Percentiles rank a stretch among this genome's conserved stretches.
These are phyloP conservation scores for Trichoderma virens DNA, from an alignment of 495 filamentous ascomycete genomes.

Conservation along the genomic window DNA sequence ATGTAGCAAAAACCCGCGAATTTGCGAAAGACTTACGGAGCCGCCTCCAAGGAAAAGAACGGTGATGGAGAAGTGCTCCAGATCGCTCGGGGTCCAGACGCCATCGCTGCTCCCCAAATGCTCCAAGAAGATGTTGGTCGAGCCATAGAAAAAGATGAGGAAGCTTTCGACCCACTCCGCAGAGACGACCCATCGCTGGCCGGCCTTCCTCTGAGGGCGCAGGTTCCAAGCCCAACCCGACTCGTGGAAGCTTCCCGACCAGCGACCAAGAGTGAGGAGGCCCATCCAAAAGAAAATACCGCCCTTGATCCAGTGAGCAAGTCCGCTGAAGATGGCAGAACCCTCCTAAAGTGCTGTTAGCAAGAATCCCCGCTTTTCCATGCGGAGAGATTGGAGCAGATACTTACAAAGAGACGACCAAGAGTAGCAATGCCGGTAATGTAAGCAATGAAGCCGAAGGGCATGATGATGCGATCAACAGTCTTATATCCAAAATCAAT, in stretches of 20 bases:
- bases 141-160: conserved; percentile 82
- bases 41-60: conserved; percentile 93
- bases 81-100: conserved; percentile 66
- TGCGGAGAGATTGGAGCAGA: neutral
- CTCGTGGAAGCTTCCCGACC: conserved; percentile 83
- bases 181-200: conserved; percentile 47
- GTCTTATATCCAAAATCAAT: conserved; percentile 34
- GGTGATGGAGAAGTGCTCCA: conserved; percentile 91
- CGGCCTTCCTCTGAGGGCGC: conserved; percentile 54
- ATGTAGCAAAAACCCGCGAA: too few relatives aligned
- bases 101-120: conserved; percentile 66
- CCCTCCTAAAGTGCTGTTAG: conserved; percentile 35
- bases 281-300: conserved; percentile 98
- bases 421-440: conserved; percentile 53
- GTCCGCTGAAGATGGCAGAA: conserved; percentile 64
- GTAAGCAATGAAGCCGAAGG: conserved; percentile 49
- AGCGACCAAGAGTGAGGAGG: conserved; percentile 77
- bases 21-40: conserved; percentile 47
- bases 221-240: conserved; percentile 96
- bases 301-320: conserved; percentile 94
- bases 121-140: conserved; percentile 88
- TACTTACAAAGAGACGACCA: conserved; percentile 50
- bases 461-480: conserved; percentile 40
- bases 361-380: neutral
- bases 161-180: conserved; percentile 85